Evolutionary conservation across 179 eudicot genomes (phyloP), one percentile per base, ranked within the genome.

Genomic region (Beta corolliflora): DNA sequence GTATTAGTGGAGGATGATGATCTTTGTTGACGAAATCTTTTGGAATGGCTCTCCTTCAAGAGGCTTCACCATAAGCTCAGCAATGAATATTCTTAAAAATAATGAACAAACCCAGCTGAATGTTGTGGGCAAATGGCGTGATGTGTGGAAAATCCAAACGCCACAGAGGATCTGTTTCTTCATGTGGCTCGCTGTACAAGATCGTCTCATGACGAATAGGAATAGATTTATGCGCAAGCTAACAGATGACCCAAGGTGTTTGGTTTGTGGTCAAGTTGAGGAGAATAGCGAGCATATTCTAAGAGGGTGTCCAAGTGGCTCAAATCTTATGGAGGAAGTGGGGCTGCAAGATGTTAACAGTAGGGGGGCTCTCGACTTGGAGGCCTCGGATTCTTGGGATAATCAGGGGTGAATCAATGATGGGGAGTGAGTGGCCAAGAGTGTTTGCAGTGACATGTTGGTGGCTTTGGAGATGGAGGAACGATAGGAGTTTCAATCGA

Each of bases 381-480:
- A 0, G 0, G 21, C 1, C 7, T 15, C 4, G 4, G 2, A 58
- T 2, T 18, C 6, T 16, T n/a, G n/a, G n/a, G 16, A 4, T 12
- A 8, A 2, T 12, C 1, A 5, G 6, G 7, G 6, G 16, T 3
- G 5, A 15, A 0, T 0, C 7, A 3, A 16, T 0, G 0, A n/a
- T 3, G 0, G n/a, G 4, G 7, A 5, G n/a, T n/a, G n/a, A 58
- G 3, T 58, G 63, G 63, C 63, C 63, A 0, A 58, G 5, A 0
- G 21, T 58, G 5, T 58, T 58, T 58, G 63, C 3, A 15, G 21
- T 18, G 1, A 14, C 63, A 0, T 15, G 5, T 0, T 58, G 63
- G 63, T 18, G 63, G 63, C 5, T 58, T 2, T 58, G 63, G 63
- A 58, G 7, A 14, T 58, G 63, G 63, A 15, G 63, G 4, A 58